Conservation (phyloP, 2,329 filamentous ascomycete genomes). For the Didymellaceae sp. region DNA sequence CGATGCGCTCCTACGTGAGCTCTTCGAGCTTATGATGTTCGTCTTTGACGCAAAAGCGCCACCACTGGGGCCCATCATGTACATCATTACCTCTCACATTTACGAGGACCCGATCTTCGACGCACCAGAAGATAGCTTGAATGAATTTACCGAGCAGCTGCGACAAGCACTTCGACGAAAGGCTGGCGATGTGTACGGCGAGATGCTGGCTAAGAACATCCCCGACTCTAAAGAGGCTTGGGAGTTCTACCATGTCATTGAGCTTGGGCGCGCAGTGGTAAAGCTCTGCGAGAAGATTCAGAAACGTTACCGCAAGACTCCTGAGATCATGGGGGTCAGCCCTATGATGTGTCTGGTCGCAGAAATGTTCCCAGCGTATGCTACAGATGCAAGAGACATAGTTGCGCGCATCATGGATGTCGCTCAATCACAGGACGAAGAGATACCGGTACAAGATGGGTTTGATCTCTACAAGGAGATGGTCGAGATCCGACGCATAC, state of each 20-base stretch:
- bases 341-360: conserved; percentile 76
- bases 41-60: conserved; percentile 91
- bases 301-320: conserved; percentile 88
- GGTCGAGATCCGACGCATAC: conserved; percentile 81
- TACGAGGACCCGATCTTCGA: conserved; percentile 78
- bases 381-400: conserved; percentile 85
- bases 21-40: conserved; percentile 85
- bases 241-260: conserved; percentile 90
- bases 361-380: conserved; percentile 87
- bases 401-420: conserved; percentile 80
- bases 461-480: conserved; percentile 93
- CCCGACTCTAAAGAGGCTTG: conserved; percentile 81
- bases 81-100: conserved; percentile 81
- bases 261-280: conserved; percentile 84
- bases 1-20: conserved; percentile 81
- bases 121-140: conserved; percentile 70
- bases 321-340: conserved; percentile 81
- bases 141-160: conserved; percentile 75
- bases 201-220: conserved; percentile 78
- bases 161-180: conserved; percentile 74
- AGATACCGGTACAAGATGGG: conserved; percentile 87
- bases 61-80: conserved; percentile 78
- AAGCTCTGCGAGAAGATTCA: conserved; percentile 87
- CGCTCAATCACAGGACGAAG: conserved; percentile 70
- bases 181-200: conserved; percentile 80